Percentiles rank a stretch among this genome's conserved stretches.
These are phyloP conservation scores for Fraxinus ornus DNA, from an alignment of 305 asterid genomes.

Conservation along the genomic window DNA sequence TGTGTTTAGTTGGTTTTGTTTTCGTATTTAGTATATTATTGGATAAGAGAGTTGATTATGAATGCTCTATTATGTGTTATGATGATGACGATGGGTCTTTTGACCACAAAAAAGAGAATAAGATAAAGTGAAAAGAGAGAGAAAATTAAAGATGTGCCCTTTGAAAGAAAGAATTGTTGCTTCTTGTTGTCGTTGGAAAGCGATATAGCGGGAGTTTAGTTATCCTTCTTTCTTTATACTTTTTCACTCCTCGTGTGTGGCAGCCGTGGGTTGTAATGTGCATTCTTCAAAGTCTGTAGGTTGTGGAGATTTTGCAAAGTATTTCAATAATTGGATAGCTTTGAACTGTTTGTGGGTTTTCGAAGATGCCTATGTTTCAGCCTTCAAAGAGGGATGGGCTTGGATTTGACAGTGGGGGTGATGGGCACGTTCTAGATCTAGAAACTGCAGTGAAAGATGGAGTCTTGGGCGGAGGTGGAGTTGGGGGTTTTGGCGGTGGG, in stretches of 20 bases:
- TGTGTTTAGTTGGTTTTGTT: too few relatives aligned
- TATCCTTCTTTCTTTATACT: slow-evolving; percentile 27
- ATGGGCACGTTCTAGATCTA: slow-evolving; percentile 50
- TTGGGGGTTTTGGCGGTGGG: slow-evolving; percentile 32
- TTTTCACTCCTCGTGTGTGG: slow-evolving; percentile 32
- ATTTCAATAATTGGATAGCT: slow-evolving; percentile 2
- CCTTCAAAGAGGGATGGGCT: slow-evolving; percentile 38
- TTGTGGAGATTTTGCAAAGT: slow-evolving; percentile 13
- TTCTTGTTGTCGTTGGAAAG: slow-evolving; percentile 36
- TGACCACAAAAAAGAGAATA: slow-evolving; percentile 48
- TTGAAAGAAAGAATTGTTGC: slow-evolving; percentile 38
- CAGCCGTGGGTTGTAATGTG: background rate
- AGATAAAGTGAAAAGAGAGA: slow-evolving; percentile 39
- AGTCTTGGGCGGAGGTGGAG: slow-evolving; percentile 39
- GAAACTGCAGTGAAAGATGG: slow-evolving; percentile 51
- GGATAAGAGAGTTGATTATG: slow-evolving; percentile 10
- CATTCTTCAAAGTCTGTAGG: background rate
- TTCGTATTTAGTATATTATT: too few relatives aligned
- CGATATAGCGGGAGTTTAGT: background rate
- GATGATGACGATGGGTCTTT: slow-evolving; percentile 47
- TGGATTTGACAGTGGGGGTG: slow-evolving; percentile 44
- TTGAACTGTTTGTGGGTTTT: slow-evolving; percentile 2
- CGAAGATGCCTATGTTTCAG: slow-evolving; percentile 59
- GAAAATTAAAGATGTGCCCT: slow-evolving; percentile 26
- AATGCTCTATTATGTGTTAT: slow-evolving; percentile 41